Conservation (phyloP, 495 filamentous ascomycete species). For the Glonium stellatum region DNA sequence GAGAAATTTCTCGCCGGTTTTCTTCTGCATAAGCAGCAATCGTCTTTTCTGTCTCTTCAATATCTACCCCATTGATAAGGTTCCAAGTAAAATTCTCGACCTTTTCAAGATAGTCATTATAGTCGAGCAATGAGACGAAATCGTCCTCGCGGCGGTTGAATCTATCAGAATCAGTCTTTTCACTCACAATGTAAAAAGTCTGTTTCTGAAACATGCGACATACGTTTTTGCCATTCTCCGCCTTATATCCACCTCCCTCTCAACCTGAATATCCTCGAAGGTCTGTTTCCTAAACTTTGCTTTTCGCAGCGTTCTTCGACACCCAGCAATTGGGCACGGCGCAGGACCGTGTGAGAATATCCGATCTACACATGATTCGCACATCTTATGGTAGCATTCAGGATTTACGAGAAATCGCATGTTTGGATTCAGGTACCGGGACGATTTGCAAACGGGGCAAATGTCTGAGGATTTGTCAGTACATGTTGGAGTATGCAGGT, state of each 20-base stretch:
- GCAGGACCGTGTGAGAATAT: constrained; percentile 88
- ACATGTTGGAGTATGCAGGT: neutral
- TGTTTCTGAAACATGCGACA: constrained; percentile 7
- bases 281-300: constrained; percentile 77
- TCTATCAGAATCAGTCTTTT: constrained; percentile 5
- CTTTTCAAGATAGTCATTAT: constrained; percentile 90
- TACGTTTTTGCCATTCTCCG: constrained; percentile 67
- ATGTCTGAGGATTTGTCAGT: constrained; percentile 51
- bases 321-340: constrained; percentile 82
- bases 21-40: constrained; percentile 59
- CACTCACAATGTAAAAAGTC: no score
- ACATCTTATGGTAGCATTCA: constrained; percentile 99
- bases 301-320: constrained; percentile 76
- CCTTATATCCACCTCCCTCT: constrained; percentile 91
- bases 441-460: constrained; percentile 94
- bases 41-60: constrained; percentile 60
- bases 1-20: constrained; percentile 53
- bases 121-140: constrained; percentile 71
- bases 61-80: constrained; percentile 64
- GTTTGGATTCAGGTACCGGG: constrained; percentile 85
- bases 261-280: constrained; percentile 82
- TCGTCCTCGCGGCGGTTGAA: constrained; percentile 89
- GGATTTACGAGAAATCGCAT: constrained; percentile 94
- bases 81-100: constrained; percentile 88
- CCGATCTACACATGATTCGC: constrained; percentile 84